Evolutionary conservation across 148 eudicot genomes (phyloP).

Genomic region (Mesembryanthemum crystallinum): DNA sequence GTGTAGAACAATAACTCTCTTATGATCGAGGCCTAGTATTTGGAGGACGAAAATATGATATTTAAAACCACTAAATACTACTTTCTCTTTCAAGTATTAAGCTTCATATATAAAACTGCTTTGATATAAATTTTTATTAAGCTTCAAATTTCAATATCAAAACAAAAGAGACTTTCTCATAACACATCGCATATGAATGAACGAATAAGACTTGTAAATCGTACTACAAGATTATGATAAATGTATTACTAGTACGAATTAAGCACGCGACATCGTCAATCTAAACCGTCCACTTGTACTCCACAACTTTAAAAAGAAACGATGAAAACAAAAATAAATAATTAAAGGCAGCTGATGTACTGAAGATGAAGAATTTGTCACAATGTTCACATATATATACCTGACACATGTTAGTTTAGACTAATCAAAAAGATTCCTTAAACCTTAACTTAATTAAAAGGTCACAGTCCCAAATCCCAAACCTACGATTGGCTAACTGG

Average conservation of each 20-base stretch:
- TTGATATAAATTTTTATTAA: no score
- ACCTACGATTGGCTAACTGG: slow-evolving; percentile 5
- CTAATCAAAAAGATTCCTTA: slow-evolving; percentile 18
- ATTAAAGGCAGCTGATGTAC: background rate
- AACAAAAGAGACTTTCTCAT: no score
- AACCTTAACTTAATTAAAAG: slow-evolving; percentile 8
- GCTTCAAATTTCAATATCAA: no score
- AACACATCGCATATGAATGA: background rate
- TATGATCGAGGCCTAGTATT: no score
- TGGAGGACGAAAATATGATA: no score
- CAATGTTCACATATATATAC: slow-evolving; percentile 7
- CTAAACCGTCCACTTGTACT: slow-evolving; percentile 29
- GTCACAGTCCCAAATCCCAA: background rate
- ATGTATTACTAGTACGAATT: background rate
- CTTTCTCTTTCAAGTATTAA: no score
- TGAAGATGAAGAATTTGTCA: background rate
- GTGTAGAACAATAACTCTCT: no score
- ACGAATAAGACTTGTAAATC: background rate
- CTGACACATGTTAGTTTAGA: slow-evolving; percentile 22
- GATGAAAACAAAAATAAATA: background rate
- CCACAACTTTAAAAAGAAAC: background rate
- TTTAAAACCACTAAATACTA: no score
- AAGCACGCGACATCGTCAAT: slow-evolving; percentile 10
- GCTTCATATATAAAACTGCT: no score
- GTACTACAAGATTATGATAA: background rate